Evolutionary conservation across 148 eudicot species (phyloP).

Genomic region (Oxyria digyna): DNA sequence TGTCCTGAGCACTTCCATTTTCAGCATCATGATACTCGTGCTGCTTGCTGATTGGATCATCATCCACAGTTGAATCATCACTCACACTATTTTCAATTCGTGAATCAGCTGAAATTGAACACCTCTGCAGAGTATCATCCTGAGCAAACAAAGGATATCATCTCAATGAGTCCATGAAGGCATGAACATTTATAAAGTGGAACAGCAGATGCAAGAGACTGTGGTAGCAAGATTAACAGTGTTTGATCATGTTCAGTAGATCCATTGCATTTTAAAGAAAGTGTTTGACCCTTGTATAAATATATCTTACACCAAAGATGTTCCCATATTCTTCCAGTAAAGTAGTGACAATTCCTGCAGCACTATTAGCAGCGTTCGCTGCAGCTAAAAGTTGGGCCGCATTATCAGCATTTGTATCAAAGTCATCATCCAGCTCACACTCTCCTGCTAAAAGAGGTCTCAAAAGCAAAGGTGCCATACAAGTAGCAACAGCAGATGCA

Average conservation of each 20-base stretch:
- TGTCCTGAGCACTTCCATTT: constrained; percentile 64
- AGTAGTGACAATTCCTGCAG: constrained; percentile 77
- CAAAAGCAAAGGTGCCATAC: constrained; percentile 98
- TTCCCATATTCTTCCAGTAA: constrained; percentile 88
- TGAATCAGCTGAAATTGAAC: constrained; percentile 90
- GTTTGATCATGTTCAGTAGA: not conserved
- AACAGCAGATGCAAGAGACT: not conserved
- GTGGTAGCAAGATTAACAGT: not conserved
- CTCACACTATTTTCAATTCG: constrained; percentile 69
- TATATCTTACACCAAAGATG: constrained; percentile 67
- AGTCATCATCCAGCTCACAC: constrained; percentile 91
- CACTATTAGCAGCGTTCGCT: constrained; percentile 97
- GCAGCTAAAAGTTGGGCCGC: constrained; percentile 98
- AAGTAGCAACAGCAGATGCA: constrained; percentile 93
- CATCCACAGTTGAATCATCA: constrained; percentile 78
- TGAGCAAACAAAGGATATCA: constrained; percentile 18
- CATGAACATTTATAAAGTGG: not conserved
- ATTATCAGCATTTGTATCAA: constrained; percentile 67
- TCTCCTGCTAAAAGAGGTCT: constrained; percentile 98
- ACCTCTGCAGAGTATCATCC: constrained; percentile 81
- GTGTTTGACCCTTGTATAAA: not conserved
- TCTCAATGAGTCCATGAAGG: not conserved
- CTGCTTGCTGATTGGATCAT: constrained; percentile 35
- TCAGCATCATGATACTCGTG: constrained; percentile 76
- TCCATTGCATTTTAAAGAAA: not conserved